These are phyloP conservation scores for Beauveria medogensis DNA, from an alignment of 2,329 filamentous ascomycete genomes.

Conservation along the genomic window DNA sequence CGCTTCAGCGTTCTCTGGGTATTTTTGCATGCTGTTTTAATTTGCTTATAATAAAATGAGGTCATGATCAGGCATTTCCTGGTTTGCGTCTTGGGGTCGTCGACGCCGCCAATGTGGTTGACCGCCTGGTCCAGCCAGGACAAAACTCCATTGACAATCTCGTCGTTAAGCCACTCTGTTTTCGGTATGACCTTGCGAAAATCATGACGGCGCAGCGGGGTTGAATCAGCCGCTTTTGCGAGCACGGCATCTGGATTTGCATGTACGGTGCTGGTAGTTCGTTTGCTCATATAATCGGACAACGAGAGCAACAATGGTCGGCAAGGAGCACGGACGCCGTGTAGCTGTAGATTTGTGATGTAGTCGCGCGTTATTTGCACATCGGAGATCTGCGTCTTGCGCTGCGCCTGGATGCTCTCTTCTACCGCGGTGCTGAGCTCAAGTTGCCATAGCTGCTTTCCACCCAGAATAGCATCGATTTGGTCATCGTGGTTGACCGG, in stretches of 20 bases:
- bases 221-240: constrained; percentile 40
- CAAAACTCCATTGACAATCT: constrained; percentile 62
- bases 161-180: constrained; percentile 66
- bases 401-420: neutral
- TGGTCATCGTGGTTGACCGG: neutral
- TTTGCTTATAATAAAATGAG: constrained; percentile 56
- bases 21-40: constrained; percentile 38
- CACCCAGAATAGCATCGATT: constrained; percentile 3
- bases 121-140: constrained; percentile 50
- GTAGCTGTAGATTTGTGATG: neutral
- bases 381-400: neutral
- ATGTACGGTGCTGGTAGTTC: neutral
- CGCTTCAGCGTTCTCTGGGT: constrained; percentile 50
- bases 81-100: constrained; percentile 34
- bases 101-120: constrained; percentile 48
- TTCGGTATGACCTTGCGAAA: constrained; percentile 53
- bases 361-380: constrained; percentile 4
- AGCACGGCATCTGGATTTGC: constrained; percentile 26
- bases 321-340: neutral
- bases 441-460: constrained; percentile 3
- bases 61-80: constrained; percentile 56
- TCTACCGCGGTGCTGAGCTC: constrained; percentile 1
- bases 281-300: neutral
- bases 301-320: constrained; percentile 1
- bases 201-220: constrained; percentile 45